Evolutionary conservation across 2,329 filamentous ascomycete genomes (phyloP).

Genomic region (Pseudogymnoascus sp.): DNA sequence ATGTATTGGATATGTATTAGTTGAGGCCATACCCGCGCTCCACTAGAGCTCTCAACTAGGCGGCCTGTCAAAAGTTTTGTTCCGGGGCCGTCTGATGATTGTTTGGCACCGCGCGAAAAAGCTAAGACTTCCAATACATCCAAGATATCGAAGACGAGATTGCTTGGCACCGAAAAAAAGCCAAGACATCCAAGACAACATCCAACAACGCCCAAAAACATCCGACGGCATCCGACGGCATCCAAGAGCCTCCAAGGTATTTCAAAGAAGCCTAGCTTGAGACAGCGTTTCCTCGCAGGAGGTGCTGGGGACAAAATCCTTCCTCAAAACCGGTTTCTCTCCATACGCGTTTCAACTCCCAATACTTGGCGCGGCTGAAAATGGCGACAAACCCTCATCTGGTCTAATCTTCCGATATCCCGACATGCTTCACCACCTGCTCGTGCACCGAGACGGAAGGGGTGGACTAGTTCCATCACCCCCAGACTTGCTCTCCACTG

Average conservation of each 20-base stretch:
- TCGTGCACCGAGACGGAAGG: neutral
- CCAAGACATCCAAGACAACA: neutral
- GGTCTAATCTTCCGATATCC: neutral
- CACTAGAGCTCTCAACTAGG: neutral
- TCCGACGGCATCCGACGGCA: no score
- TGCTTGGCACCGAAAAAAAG: no score
- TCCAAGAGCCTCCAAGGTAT: neutral
- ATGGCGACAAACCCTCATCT: neutral
- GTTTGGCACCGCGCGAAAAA: neutral
- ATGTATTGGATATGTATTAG: neutral
- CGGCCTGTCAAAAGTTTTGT: neutral
- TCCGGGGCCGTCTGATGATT: neutral
- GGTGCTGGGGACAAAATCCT: neutral
- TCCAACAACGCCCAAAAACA: neutral
- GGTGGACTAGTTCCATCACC: neutral
- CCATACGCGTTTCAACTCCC: neutral
- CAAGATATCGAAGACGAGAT: neutral
- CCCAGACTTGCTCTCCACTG: neutral
- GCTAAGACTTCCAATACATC: neutral
- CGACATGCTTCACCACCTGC: neutral
- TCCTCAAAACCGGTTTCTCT: neutral
- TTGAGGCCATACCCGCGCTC: neutral
- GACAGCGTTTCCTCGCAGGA: neutral
- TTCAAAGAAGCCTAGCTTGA: neutral
- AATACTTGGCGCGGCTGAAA: neutral